Evolutionary conservation across 2,329 filamentous ascomycete genomes (phyloP).

Genomic region (Zymoseptoria brevis): DNA sequence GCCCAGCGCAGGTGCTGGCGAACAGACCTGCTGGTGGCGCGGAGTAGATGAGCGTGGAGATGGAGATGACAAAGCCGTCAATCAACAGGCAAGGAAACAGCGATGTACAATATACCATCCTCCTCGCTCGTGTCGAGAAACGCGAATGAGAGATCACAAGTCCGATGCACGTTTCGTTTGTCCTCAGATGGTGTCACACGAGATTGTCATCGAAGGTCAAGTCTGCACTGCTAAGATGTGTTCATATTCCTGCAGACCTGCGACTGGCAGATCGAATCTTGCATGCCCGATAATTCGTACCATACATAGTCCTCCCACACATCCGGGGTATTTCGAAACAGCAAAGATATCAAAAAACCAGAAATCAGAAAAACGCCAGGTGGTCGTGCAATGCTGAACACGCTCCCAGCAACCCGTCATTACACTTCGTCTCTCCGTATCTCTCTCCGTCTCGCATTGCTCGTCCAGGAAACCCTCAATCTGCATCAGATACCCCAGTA

Average conservation of each 20-base stretch:
- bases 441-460: background rate
- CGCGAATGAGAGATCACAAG: background rate
- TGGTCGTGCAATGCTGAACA: background rate
- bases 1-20: slow-evolving; percentile 29
- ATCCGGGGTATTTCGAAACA: background rate
- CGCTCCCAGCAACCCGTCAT: background rate
- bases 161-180: background rate
- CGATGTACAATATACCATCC: background rate
- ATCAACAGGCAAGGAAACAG: slow-evolving; percentile 1
- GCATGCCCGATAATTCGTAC: slow-evolving; percentile 1
- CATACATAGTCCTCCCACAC: background rate
- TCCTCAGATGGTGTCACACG: background rate
- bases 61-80: background rate
- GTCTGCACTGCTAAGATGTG: slow-evolving; percentile 1
- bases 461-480: background rate
- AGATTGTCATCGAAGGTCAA: background rate
- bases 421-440: background rate
- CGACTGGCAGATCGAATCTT: background rate
- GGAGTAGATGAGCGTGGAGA: slow-evolving; percentile 8
- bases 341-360: background rate
- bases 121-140: background rate
- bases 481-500: background rate
- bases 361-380: background rate
- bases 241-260: background rate
- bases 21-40: slow-evolving; percentile 29